Evolutionary conservation across 495 filamentous ascomycete species (phyloP), one percentile per base, ranked within the genome.

Genomic region (Tirmania nivea): DNA sequence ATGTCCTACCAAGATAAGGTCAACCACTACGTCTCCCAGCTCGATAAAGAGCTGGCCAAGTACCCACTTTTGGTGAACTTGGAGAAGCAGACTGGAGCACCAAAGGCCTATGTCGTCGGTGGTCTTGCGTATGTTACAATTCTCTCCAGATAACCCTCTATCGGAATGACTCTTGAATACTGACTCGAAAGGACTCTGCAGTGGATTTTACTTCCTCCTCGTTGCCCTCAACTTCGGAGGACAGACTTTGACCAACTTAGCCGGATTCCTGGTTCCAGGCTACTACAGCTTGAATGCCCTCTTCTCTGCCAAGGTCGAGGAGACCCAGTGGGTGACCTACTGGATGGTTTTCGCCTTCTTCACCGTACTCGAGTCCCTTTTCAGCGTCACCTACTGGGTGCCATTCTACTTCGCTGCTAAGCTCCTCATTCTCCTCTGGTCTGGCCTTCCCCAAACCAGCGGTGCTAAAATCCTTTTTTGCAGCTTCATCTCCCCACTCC

Each of bases 391-490:
- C 48, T 99, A 99, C 77, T 99, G 90, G 90, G 89, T 99, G 75
- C 90, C 90, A 63, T 99, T 99, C 77, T 99, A 99, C 79, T 99
- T 86, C 71, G 90, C 88, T 71, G 96, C 96, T 81, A 99, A 99
- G 75, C 94, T 99, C 66, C 75, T 86, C 64, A 78, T 95, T 64
- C 72, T 95, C 61, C 78, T 99, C 65, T 99, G 92, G 92, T 84
- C 96, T 70, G 80, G 88, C 59, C 84, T 99, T 57, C 90, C 90
- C 60, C 78, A 84, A 69, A 92, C 87, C 73, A 73, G 72, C 11
- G 48, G 48, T 66, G 89, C 90, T 62, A 84, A 95, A 70, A 68
- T 95, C 62, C 75, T 99, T 73, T 99, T 95, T 83, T 79, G 84
- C 69, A 94, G 87, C 51, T 83, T 96, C 75, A 70, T 99, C 62